Evolutionary conservation across 2,329 filamentous ascomycete species (phyloP), one percentile per base, ranked within the genome.

Genomic region (Arthrobotrys entomopaga): DNA sequence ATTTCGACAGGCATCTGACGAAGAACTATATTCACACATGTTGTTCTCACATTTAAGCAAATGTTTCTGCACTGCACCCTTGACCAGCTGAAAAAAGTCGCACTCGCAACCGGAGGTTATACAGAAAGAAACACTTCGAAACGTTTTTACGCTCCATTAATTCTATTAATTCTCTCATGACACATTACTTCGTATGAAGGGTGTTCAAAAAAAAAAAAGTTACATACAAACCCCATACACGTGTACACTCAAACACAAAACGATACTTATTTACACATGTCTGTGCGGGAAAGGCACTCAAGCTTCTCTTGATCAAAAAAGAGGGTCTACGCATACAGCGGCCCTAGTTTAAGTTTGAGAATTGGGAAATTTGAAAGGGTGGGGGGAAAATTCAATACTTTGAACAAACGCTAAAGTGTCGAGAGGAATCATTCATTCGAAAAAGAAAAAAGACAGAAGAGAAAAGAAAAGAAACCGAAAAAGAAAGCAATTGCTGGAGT

Each of bases 1-100:
- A 67, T 67, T 67, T 66, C 50, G 57, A 66, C 57, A 57, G 19
- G 38, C 53, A 40, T 22, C 61, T 20, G 52, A 13, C 46, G 38
- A 67, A 34, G 46, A 24, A 16, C 15, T 40, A 34, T 16, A 50
- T 16, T 40, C 42, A 48, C 42, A 26, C 11, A 15, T n/a, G n/a
- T n/a, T n/a, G n/a, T n/a, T n/a, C 42, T 46, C 24, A 54, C 58
- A 54, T 50, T 26, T 7, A 5, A 15, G 42, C 46, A 54, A n/a
- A n/a, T 54, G 26, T 60, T 6, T n/a, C n/a, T n/a, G n/a, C n/a
- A n/a, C n/a, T 34, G 22, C 29, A 73, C 56, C 69, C 69, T 73
- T 73, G 69, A 65, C 61, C 46, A 73, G 69, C 69, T 73, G 69
- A 73, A 56, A 73, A 56, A 56, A 48, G 48, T 73, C 61, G 69